These are phyloP conservation scores for Toxoplasma gondii DNA, from an alignment of 169 alveolate species.

Conservation along the genomic window DNA sequence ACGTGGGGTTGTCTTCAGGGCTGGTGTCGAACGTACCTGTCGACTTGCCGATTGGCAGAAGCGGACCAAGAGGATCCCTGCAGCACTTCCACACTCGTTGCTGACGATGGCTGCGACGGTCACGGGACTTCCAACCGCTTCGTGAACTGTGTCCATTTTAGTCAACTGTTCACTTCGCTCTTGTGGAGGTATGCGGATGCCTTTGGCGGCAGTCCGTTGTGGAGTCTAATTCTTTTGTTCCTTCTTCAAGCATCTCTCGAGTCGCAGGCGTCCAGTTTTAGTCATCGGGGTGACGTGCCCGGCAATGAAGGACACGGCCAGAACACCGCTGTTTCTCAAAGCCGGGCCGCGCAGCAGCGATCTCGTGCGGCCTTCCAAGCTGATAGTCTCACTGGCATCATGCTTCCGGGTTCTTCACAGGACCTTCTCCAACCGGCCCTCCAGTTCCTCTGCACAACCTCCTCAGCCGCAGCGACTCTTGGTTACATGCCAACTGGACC, in stretches of 20 bases:
- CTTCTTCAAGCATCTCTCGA: conserved; percentile 21
- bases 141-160: background rate
- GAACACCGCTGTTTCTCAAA: too few relatives aligned
- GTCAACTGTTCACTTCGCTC: background rate
- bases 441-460: background rate
- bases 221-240: background rate
- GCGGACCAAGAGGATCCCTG: background rate
- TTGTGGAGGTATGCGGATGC: background rate
- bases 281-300: too few relatives aligned
- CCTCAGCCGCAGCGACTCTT: background rate
- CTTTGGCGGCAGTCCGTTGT: background rate
- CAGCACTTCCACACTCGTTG: background rate
- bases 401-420: background rate
- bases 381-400: too few relatives aligned
- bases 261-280: background rate
- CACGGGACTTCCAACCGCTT: background rate
- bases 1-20: conserved; percentile 6
- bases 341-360: too few relatives aligned
- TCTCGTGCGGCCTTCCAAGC: too few relatives aligned
- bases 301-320: too few relatives aligned
- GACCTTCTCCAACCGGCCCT: background rate
- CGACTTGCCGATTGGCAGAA: background rate
- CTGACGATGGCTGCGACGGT: background rate
- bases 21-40: conserved; percentile 10
- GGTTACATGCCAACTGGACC: background rate